Evolutionary conservation across 805 yeast genomes (phyloP).

Genomic region (Kuraishia floccosa): DNA sequence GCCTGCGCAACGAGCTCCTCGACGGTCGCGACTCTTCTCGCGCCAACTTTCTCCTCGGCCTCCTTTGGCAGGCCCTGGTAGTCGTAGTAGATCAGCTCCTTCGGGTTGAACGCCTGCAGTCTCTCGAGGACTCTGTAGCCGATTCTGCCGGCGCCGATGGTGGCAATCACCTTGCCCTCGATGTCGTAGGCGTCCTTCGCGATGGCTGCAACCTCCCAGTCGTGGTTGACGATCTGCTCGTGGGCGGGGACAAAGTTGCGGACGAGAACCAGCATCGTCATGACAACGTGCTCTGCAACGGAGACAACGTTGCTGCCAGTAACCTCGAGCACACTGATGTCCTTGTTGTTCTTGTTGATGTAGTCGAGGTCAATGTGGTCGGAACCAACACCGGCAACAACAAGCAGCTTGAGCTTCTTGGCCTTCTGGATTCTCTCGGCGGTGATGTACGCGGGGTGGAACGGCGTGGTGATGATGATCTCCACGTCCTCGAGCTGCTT

Average conservation of each 20-base stretch:
- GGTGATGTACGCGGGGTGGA: slow-evolving; percentile 71
- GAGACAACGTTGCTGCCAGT: slow-evolving; percentile 75
- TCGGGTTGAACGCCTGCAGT: slow-evolving; percentile 61
- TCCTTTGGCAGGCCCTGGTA: slow-evolving; percentile 56
- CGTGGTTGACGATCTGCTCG: slow-evolving; percentile 46
- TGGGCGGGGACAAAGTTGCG: slow-evolving; percentile 77
- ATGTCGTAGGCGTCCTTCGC: slow-evolving; percentile 67
- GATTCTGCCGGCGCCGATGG: slow-evolving; percentile 76
- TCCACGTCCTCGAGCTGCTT: slow-evolving; percentile 62
- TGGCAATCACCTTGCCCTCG: slow-evolving; percentile 68
- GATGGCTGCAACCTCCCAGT: slow-evolving; percentile 70
- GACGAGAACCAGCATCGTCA: slow-evolving; percentile 61
- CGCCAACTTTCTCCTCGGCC: slow-evolving; percentile 46
- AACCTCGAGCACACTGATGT: slow-evolving; percentile 65
- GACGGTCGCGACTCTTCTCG: slow-evolving; percentile 44
- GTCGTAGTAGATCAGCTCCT: slow-evolving; percentile 64
- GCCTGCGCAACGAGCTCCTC: slow-evolving; percentile 58
- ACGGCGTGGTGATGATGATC: slow-evolving; percentile 70
- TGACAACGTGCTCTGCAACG: slow-evolving; percentile 72
- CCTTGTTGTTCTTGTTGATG: slow-evolving; percentile 42
- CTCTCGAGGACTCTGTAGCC: slow-evolving; percentile 70
- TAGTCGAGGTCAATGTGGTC: slow-evolving; percentile 70
- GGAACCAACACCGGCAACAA: slow-evolving; percentile 82
- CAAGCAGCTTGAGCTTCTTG: slow-evolving; percentile 54
- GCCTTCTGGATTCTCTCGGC: slow-evolving; percentile 58